These are phyloP conservation scores for Tephrocybe sp. DNA, from an alignment of 768 basidiomycete species.

Conservation along the genomic window DNA sequence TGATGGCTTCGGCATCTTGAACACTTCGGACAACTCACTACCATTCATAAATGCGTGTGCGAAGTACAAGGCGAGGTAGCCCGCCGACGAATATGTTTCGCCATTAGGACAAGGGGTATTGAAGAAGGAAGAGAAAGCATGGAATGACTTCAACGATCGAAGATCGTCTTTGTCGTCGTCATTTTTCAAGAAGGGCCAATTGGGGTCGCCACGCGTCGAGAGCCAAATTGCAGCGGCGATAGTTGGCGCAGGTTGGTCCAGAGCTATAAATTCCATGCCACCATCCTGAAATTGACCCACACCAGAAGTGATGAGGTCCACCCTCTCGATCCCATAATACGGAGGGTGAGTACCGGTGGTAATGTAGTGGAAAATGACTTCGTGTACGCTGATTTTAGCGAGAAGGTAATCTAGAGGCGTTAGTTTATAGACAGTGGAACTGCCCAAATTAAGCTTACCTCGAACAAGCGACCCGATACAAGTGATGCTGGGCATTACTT, in stretches of 20 bases:
- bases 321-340: neutral
- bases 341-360: slow-evolving; percentile 1
- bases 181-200: neutral
- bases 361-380: slow-evolving; percentile 2
- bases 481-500: neutral
- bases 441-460: neutral
- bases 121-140: neutral
- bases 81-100: neutral
- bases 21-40: neutral
- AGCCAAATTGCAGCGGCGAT: slow-evolving; percentile 7
- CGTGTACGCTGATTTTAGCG: neutral
- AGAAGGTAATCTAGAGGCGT: neutral
- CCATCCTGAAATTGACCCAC: slow-evolving; percentile 4
- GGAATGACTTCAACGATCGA: neutral
- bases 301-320: neutral
- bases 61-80: neutral
- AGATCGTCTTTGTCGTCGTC: neutral
- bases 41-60: neutral
- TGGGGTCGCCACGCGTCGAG: no score
- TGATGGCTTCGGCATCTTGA: neutral
- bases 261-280: slow-evolving; percentile 1
- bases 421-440: neutral
- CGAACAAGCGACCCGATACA: neutral
- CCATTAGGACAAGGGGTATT: neutral
- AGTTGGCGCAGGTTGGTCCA: slow-evolving; percentile 7